Percentiles rank a stretch among this genome's conserved stretches.
These are phyloP conservation scores for Cladosporium sp. DNA, from an alignment of 2,329 filamentous ascomycete species.

Conservation along the genomic window DNA sequence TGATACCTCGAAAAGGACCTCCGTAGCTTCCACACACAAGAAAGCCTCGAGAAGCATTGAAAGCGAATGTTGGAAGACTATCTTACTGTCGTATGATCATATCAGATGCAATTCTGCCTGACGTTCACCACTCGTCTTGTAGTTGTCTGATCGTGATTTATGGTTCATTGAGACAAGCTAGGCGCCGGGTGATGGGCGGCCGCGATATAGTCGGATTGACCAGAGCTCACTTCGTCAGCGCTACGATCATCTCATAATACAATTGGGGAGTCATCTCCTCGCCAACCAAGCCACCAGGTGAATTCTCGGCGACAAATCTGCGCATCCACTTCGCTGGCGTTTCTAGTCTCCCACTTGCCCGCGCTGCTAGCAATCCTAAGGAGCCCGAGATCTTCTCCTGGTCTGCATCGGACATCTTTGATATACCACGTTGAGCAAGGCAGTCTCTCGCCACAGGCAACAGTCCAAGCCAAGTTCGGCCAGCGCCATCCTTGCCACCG, in stretches of 20 bases:
- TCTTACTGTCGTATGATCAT: too few relatives aligned
- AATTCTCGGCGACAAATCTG: not conserved
- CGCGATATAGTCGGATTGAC: too few relatives aligned
- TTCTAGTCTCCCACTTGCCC: not conserved
- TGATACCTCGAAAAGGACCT: too few relatives aligned
- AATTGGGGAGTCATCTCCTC: not conserved
- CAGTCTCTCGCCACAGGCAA: not conserved
- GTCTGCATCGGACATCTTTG: not conserved
- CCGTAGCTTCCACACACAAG: too few relatives aligned
- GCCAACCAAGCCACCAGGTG: not conserved
- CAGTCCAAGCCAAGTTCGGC: not conserved
- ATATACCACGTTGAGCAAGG: not conserved
- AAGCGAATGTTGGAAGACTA: too few relatives aligned
- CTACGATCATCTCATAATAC: not conserved
- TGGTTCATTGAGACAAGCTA: too few relatives aligned
- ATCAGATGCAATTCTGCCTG: too few relatives aligned
- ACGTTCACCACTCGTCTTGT: too few relatives aligned
- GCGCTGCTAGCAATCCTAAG: not conserved
- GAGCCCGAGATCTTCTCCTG: not conserved
- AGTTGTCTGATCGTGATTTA: too few relatives aligned
- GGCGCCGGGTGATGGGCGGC: too few relatives aligned
- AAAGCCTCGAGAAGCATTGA: too few relatives aligned
- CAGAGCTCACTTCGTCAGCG: not conserved
- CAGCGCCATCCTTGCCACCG: not conserved
- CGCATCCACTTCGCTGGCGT: not conserved